Evolutionary conservation across 2,329 filamentous ascomycete genomes (phyloP), one percentile per base, ranked within the genome.

Genomic region (Aspergillus floridensis): DNA sequence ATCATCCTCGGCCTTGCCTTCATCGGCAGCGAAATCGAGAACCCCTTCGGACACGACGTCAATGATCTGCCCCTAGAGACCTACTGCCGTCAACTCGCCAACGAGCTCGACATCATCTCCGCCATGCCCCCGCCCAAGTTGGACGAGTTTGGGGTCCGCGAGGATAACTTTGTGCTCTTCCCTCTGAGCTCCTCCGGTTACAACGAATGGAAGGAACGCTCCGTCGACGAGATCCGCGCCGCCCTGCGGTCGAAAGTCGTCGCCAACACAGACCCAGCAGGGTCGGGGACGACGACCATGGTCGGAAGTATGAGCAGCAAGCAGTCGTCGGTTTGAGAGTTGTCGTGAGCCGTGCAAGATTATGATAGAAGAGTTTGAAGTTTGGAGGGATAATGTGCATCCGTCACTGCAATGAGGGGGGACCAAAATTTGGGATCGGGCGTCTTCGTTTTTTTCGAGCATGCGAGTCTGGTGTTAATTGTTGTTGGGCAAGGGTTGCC

Each of bases 11-110:
- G 89, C 24, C 85, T 95, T 49, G 83, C 86, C 4, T 81, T 84
- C 63, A 93, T 93, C 68, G 91, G 91, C 44, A 86, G 86, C 63
- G 90, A 95, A 75, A 89, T 95, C 64, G 91, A 95, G 74, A 92
- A 95, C 69, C 91, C 91, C 5, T 95, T 95, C 73, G 91, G 91
- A 59, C 82, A 87, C 64, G 91, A 95, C 63, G 90, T 93, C 66
- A 95, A 95, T 70, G 91, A 95, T 74, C 77, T 93, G 47, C 88
- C 89, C 0, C 81, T 93, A 2, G 91, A 93, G 70, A 78, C 82
- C 14, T 96, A 87, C 80, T 95, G 91, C 76, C 82, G 87, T 41
- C 88, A 92, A 69, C 82, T 95, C 47, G 85, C 88, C 22, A 75
- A 82, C 32, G 91, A 96, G 67, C 80, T 95, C 66, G 89, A 93